phyloP scores from a whole-genome alignment of 345 rosid species.

The Populus alba region DNA sequence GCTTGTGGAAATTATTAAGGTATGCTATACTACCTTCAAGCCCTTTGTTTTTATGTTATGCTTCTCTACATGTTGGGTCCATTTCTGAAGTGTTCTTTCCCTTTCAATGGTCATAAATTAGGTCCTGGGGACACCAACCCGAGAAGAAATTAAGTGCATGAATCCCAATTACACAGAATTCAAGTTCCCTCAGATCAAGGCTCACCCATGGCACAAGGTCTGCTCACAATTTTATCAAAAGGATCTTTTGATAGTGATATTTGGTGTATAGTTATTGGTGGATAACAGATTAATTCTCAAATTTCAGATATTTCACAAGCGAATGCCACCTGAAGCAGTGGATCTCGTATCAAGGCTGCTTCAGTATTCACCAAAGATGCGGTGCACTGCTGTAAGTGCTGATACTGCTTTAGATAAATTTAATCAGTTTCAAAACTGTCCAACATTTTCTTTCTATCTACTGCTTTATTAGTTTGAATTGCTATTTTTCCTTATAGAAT shows the following conservation, averaged over 20 bases:
- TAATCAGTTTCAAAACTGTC: background rate
- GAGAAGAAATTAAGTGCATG: constrained; percentile 99
- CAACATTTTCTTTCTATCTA: background rate
- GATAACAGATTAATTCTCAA: background rate
- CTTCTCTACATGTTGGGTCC: background rate
- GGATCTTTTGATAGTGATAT: background rate
- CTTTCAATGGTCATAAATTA: constrained; percentile 21
- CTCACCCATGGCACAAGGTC: constrained; percentile 99
- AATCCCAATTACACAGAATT: constrained; percentile 93
- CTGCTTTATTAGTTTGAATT: background rate
- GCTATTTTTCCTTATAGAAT: background rate
- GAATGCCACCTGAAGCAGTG: constrained; percentile 24
- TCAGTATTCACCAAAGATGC: constrained; percentile 25
- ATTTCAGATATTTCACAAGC: constrained; percentile 25
- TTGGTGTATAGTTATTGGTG: background rate
- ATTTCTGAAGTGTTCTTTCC: background rate
- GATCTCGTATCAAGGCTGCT: constrained; percentile 31
- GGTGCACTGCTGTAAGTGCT: constrained; percentile 23
- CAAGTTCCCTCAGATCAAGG: constrained; percentile 97
- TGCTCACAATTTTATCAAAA: background rate
- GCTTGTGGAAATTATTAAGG: constrained; percentile 98
- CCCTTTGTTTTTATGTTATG: background rate
- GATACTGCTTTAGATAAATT: background rate
- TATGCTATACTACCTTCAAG: constrained; percentile 12
- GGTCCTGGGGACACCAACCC: constrained; percentile 93